Evolutionary conservation across 306 rosid species (phyloP).

Genomic region (Trichosanthes truncata): DNA sequence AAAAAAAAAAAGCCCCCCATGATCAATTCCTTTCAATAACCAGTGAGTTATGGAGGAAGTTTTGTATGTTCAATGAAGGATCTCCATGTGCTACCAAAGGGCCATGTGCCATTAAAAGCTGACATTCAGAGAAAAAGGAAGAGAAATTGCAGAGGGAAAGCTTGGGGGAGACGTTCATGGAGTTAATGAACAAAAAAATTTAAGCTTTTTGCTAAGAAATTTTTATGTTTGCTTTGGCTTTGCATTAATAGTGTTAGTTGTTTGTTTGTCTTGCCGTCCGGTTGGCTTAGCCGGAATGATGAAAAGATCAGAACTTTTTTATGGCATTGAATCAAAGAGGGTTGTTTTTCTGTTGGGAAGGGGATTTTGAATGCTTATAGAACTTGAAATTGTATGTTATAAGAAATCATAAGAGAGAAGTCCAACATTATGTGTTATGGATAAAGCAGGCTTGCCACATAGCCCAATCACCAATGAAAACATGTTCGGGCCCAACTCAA

Average conservation of each 20-base stretch:
- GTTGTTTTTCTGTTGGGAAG: not conserved
- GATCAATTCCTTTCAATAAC: not conserved
- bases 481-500: not conserved
- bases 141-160: not conserved
- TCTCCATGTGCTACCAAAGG: not conserved
- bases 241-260: not conserved
- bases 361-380: not conserved
- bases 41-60: not conserved
- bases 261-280: not conserved
- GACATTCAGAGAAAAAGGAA: not conserved
- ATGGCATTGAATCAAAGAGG: not conserved
- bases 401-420: not conserved
- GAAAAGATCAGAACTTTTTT: not conserved
- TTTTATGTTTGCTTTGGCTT: not conserved
- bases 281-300: not conserved
- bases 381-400: not conserved
- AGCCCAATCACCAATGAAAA: not conserved
- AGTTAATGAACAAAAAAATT: not conserved
- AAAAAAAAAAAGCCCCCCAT: too few relatives aligned
- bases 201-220: not conserved
- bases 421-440: not conserved
- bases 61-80: not conserved
- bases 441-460: too few relatives aligned
- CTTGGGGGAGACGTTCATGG: slow-evolving; percentile 8
- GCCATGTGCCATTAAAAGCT: slow-evolving; percentile 8